These are phyloP conservation scores for Amanita brunnescens DNA, from an alignment of 768 basidiomycete species.

Conservation along the genomic window DNA sequence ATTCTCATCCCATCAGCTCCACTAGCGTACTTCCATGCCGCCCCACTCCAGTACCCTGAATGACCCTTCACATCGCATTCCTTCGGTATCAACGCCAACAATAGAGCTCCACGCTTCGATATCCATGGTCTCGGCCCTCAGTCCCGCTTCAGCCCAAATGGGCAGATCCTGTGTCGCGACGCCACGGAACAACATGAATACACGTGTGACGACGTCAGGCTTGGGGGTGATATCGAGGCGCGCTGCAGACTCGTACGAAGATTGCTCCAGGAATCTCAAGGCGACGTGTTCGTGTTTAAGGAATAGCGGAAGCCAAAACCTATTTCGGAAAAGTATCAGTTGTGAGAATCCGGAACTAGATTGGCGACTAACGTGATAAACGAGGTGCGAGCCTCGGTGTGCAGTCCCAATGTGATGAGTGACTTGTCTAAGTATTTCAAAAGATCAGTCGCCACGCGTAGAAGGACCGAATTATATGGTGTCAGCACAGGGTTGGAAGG, in stretches of 20 bases:
- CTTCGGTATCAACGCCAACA: not conserved
- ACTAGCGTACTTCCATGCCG: conserved; percentile 29
- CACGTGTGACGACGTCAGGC: conserved; percentile 34
- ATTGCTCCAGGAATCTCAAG: conserved; percentile 37
- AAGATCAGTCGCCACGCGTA: conserved; percentile 6
- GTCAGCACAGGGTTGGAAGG: not conserved
- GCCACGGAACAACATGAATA: conserved; percentile 41
- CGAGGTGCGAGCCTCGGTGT: conserved; percentile 34
- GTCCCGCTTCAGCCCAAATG: conserved; percentile 19
- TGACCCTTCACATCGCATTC: conserved; percentile 18
- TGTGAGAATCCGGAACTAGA: not conserved
- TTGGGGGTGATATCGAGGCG: conserved; percentile 27
- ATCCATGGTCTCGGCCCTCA: conserved; percentile 5
- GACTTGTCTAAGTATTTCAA: conserved; percentile 28
- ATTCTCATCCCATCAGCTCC: too few relatives aligned
- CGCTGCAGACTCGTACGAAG: conserved; percentile 31
- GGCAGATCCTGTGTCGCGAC: conserved; percentile 15
- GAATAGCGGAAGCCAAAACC: conserved; percentile 37
- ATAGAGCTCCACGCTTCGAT: not conserved
- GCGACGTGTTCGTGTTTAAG: conserved; percentile 30
- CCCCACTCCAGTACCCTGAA: conserved; percentile 41
- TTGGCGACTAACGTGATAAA: conserved; percentile 32
- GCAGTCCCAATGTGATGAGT: conserved; percentile 24
- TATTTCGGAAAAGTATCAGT: conserved; percentile 3
- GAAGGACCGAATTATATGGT: not conserved